Base-by-base conservation (phyloP, 2,329 filamentous ascomycete genomes). In the Capronia americana region DNA sequence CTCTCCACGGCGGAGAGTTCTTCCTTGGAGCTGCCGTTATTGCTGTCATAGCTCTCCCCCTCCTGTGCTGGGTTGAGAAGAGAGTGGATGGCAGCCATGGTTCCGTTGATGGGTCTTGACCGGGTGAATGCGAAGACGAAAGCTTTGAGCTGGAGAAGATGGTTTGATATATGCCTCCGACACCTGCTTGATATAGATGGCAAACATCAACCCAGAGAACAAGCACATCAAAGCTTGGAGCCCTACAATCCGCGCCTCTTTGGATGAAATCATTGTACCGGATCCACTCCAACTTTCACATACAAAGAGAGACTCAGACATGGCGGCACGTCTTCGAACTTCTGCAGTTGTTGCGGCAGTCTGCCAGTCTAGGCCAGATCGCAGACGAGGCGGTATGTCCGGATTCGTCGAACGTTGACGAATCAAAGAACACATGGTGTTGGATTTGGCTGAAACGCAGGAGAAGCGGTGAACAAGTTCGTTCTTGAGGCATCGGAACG, bases 21-120 rank as follows among this genome's bases (percentile, higher is more conserved):
- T 51, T 69, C 62, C 48, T 61, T 65, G 58, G 48, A 51, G 56
- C 65, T 70, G 46, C 68, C 65, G 10, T 61, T 57, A 56, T 62
- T 65, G 63, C 65, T 70, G 46, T 66, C 61, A 17, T 65, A 46
- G 38, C 63, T 54, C 44, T 58, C 48, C 12, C 57, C 57, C 11
- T 68, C 66, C 17, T 57, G n/a, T 51, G 67, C 48, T 8, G 71
- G 70, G 63, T 73, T 73, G 38, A 73, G 70, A 14, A 73, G 65
- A 57, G 67, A 63, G 46, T 51, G 63, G 20, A 72, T 71, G 8
- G 66, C 62, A 63, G 71, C 69, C 71, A 73, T 73, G 12, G 34
- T 32, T 26, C 48, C 20, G 23, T 14, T 24, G 17, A 32, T 46
- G 32, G n/a, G 14, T 20, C 34, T 23, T 38, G 14, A 34, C 30